Evolutionary conservation across 2,329 filamentous ascomycete genomes (phyloP), one percentile per base, ranked within the genome.

Genomic region (Fusarium sp.): DNA sequence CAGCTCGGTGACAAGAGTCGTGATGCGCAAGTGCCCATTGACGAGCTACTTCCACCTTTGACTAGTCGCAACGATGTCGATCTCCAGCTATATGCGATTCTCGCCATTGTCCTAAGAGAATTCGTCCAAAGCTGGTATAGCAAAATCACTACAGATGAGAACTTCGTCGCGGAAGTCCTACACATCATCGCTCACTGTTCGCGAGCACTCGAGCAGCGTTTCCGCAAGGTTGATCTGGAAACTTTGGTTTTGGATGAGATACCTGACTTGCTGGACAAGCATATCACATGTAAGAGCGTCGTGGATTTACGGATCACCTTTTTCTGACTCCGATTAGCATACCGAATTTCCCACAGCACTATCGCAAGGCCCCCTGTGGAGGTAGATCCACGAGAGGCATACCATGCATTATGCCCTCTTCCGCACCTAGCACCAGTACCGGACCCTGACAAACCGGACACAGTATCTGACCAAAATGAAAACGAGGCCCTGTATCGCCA

Each of bases 1-100:
- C 86, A 90, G 58, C 82, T 85, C 48, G 78, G 83, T 71, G 83
- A 91, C 80, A 84, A 91, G 73, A 87, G 86, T 45, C 80, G 80
- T 61, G 81, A 81, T 65, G 70, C 68, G 28, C 76, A 75, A 62
- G 79, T 82, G 30, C 88, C 93, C 50, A 90, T 97, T 72, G 90
- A 97, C 64, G 91, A 94, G 73, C 84, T 97, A 44, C 84, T 99
- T 46, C 96, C 95, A 62, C 94, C 94, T 41, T 85, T 99, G 76
- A 98, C 95, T 50, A 97, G 94, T 82, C 94, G 93, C 53, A 97
- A 97, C 79, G 93, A 97, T 73, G 89, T 98, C 63, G 96, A 99
- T 79, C 83, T 97, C 59, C 92, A 99, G 81, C 86, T 99, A 7
- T 99, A 98, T 78, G 95, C 93, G 28, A 88, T 98, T 64, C 90